Conservation (phyloP, 352 stramenopile genomes). For the Peronospora tabacina region DNA sequence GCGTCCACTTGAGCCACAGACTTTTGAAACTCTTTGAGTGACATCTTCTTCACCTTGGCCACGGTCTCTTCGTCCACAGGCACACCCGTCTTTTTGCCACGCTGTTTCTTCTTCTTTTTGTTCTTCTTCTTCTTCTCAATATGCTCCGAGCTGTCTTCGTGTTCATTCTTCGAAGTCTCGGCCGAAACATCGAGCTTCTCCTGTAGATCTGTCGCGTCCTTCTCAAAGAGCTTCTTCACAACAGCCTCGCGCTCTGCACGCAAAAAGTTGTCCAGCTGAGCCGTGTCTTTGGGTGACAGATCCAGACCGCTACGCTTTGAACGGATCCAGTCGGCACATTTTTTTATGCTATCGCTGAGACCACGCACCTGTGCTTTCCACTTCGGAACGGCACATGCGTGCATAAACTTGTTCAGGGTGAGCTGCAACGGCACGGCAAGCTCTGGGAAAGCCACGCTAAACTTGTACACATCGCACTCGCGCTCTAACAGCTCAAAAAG, state of each 20-base stretch:
- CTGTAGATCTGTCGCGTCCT: slow-evolving; percentile 53
- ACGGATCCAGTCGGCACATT: slow-evolving; percentile 74
- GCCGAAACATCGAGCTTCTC: slow-evolving; percentile 61
- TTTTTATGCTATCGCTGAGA: slow-evolving; percentile 62
- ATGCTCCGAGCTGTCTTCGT: slow-evolving; percentile 21
- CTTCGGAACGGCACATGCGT: slow-evolving; percentile 61
- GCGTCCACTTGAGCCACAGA: slow-evolving; percentile 64
- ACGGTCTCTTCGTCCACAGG: slow-evolving; percentile 56
- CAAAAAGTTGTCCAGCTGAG: slow-evolving; percentile 83
- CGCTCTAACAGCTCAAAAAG: slow-evolving; percentile 92
- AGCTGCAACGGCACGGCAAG: slow-evolving; percentile 86
- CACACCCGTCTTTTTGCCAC: slow-evolving; percentile 27
- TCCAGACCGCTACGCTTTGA: slow-evolving; percentile 88
- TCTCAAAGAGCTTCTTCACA: slow-evolving; percentile 80
- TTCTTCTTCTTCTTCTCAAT: slow-evolving; percentile 29
- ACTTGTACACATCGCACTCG: slow-evolving; percentile 93
- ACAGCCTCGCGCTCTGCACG: slow-evolving; percentile 68
- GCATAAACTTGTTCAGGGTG: slow-evolving; percentile 86
- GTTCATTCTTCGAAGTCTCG: slow-evolving; percentile 37
- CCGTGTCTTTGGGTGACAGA: slow-evolving; percentile 77
- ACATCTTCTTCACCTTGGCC: slow-evolving; percentile 73
- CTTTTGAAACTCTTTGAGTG: slow-evolving; percentile 75
- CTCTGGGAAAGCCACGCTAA: slow-evolving; percentile 93
- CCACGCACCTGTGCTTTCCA: slow-evolving; percentile 70
- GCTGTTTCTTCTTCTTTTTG: slow-evolving; percentile 32